phyloP scores from a whole-genome alignment of 768 basidiomycete genomes.

The Collybia mongolica region DNA sequence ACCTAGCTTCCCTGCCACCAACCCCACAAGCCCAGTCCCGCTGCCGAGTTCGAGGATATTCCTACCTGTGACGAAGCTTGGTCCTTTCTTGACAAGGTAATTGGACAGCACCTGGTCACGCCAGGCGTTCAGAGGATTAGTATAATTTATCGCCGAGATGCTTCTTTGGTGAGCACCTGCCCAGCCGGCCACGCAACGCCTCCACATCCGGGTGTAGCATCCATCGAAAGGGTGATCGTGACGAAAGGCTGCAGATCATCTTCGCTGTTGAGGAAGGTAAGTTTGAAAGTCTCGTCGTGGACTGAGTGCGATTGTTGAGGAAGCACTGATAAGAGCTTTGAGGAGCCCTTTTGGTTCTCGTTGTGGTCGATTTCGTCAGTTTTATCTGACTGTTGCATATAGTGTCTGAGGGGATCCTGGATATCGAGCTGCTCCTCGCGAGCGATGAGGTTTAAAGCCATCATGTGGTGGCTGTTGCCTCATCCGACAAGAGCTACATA shows the following conservation, averaged over 20 bases:
- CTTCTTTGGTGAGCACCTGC: constrained; percentile 49
- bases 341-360: constrained; percentile 13
- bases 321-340: constrained; percentile 35
- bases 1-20: constrained; percentile 72
- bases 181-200: constrained; percentile 94
- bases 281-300: constrained; percentile 42
- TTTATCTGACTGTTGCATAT: constrained; percentile 39
- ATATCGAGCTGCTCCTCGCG: constrained; percentile 54
- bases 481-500: background rate
- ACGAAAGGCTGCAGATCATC: constrained; percentile 25
- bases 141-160: constrained; percentile 7
- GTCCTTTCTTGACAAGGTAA: constrained; percentile 64
- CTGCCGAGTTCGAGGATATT: constrained; percentile 82
- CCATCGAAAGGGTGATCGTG: constrained; percentile 56
- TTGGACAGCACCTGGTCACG: constrained; percentile 66
- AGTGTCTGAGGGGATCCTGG: constrained; percentile 61
- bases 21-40: constrained; percentile 91
- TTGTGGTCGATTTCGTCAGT: constrained; percentile 18
- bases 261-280: constrained; percentile 32
- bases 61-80: constrained; percentile 47
- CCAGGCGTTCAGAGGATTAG: constrained; percentile 2
- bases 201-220: constrained; percentile 87
- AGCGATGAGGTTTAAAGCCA: constrained; percentile 29
- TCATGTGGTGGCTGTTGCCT: constrained; percentile 11
- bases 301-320: constrained; percentile 56